phyloP scores from a whole-genome alignment of 2,329 filamentous ascomycete genomes.

The Orbilia brochopaga region DNA sequence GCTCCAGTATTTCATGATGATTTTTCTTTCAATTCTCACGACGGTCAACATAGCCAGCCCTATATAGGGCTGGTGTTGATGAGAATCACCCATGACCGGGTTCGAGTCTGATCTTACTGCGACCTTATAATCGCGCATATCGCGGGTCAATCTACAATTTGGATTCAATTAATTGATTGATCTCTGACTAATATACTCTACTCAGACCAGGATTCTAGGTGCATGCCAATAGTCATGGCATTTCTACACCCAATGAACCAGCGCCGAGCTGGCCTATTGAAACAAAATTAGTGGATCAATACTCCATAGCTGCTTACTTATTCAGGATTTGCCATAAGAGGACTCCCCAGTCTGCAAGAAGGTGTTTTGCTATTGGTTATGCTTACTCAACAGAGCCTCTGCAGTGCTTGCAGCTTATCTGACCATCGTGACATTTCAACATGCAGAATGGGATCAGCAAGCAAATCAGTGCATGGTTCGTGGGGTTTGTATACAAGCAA shows the following conservation, averaged over 20 bases:
- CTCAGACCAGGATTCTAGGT: no score
- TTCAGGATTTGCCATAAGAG: no score
- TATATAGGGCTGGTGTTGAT: conserved; percentile 53
- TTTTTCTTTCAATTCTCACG: conserved; percentile 54
- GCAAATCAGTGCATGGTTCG: background rate
- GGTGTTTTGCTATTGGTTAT: no score
- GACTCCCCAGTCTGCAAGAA: no score
- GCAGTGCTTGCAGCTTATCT: background rate
- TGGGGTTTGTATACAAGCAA: background rate
- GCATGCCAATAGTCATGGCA: no score
- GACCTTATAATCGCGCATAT: background rate
- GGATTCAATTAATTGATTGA: background rate
- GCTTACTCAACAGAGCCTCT: no score
- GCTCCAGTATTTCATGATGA: conserved; percentile 53
- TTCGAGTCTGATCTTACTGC: conserved; percentile 52
- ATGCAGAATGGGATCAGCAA: background rate
- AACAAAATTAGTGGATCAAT: no score
- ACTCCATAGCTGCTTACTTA: no score
- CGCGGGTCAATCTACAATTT: background rate
- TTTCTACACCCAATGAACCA: no score
- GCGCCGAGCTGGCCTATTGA: no score
- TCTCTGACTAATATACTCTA: background rate
- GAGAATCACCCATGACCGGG: conserved; percentile 55
- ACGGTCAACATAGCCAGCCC: conserved; percentile 55
- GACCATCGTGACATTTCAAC: background rate